Base-by-base conservation (phyloP, 2,329 filamentous ascomycete species). In the Colletotrichum chlorophyti region DNA sequence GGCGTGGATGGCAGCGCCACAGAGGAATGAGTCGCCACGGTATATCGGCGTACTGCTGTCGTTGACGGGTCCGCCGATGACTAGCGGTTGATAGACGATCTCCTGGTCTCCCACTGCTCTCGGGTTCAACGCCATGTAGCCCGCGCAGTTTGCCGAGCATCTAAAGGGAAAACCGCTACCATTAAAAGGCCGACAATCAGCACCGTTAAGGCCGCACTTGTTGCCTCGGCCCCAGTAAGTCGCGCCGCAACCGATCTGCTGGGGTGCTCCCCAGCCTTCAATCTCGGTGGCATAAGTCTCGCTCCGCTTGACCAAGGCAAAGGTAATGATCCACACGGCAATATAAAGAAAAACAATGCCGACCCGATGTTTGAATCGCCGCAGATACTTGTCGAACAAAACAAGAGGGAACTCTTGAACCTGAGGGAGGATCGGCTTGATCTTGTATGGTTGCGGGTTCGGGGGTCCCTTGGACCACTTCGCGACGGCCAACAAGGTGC, bases 11-110 rank as follows among this genome's bases (percentile, higher is more conserved):
- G 92, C 93, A 11, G 93, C 83, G 58, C 87, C 88, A 69, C 93
- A 97, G 52, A 97, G 88, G 74, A 91, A 96, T 12, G 91, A 96
- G 73, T 97, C 93, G 9, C 90, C 92, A 15, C 95, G 89, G 71
- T 98, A 98, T 19, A 90, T 79, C 0, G 88, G 82, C 27, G 41
- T 11, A 26, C 68, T 71, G 6, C 67, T 65, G 24, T 80, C 74
- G 45, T 74, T 73, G 5, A 78, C 72, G 0, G 85, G 84, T 0
- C 89, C 89, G n/a, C 89, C 89, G 23, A 92, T 79, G 2, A 92
- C 82, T n/a, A 91, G 70, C 1, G 86, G 77, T 21, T 74, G 75
- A 68, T 91, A 91, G 41, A 83, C 77, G 47, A 91, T 76, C 63
- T 88, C 84, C 65, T 88, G 80, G 63, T 86, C 83, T 29, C 91